phyloP scores from a whole-genome alignment of 306 rosid genomes.

The Inga oerstediana region DNA sequence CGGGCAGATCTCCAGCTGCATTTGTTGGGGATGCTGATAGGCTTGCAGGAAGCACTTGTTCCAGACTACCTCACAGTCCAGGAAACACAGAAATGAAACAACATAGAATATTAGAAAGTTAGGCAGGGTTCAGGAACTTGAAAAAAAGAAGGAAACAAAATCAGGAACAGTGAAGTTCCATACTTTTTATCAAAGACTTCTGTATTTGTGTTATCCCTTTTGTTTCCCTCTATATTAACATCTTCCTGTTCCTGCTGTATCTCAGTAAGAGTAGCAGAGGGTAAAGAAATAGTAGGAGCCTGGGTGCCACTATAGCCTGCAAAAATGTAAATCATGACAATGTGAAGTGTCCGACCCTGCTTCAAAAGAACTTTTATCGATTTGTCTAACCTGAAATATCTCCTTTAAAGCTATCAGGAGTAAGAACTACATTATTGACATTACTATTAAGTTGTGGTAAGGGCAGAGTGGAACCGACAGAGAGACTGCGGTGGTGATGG shows the following conservation, averaged over 20 bases:
- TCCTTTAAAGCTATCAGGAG: slow-evolving; percentile 57
- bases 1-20: slow-evolving; percentile 50
- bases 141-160: slow-evolving; percentile 1
- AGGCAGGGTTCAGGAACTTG: not conserved
- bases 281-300: slow-evolving; percentile 36
- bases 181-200: slow-evolving; percentile 48
- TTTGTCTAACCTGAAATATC: slow-evolving; percentile 62
- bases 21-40: slow-evolving; percentile 83
- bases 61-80: slow-evolving; percentile 54
- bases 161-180: not conserved
- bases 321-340: slow-evolving; percentile 19
- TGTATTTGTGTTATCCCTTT: slow-evolving; percentile 29
- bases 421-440: slow-evolving; percentile 41
- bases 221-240: slow-evolving; percentile 31
- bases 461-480: slow-evolving; percentile 63
- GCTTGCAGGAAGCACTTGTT: slow-evolving; percentile 82
- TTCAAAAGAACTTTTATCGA: not conserved
- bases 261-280: slow-evolving; percentile 29
- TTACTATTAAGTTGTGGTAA: slow-evolving; percentile 51
- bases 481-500: slow-evolving; percentile 82
- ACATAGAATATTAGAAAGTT: not conserved
- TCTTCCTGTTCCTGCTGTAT: slow-evolving; percentile 51
- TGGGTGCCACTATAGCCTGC: slow-evolving; percentile 53
- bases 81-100: not conserved
- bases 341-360: slow-evolving; percentile 6